Evolutionary conservation across 805 yeast genomes (phyloP).

Genomic region (Yarrowia alimentaria): DNA sequence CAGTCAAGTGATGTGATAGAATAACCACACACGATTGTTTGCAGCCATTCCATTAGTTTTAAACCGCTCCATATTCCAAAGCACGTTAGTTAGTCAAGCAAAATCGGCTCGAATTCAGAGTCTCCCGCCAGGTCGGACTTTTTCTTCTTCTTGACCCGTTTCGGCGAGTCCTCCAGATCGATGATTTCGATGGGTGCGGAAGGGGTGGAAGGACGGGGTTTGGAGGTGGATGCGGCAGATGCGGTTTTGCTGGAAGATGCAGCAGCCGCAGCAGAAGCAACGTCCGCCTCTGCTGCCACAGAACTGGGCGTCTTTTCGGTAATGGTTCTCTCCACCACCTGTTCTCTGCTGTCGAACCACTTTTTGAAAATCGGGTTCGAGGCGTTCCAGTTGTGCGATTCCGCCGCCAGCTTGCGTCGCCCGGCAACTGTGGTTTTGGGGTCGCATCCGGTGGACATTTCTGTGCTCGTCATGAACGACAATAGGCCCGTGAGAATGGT

Average conservation of each 20-base stretch:
- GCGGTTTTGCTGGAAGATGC: slow-evolving; percentile 57
- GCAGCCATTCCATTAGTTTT: neutral
- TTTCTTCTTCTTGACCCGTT: slow-evolving; percentile 15
- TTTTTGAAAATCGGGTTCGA: neutral
- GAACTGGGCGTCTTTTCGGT: neutral
- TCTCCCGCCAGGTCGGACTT: slow-evolving; percentile 9
- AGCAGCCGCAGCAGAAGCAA: slow-evolving; percentile 63
- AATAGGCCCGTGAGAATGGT: slow-evolving; percentile 83
- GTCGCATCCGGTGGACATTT: slow-evolving; percentile 73
- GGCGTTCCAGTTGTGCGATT: slow-evolving; percentile 61
- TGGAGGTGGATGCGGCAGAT: slow-evolving; percentile 54
- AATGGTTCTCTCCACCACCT: neutral
- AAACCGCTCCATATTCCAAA: too few species aligned
- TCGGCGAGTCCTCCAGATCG: slow-evolving; percentile 16
- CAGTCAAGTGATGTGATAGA: too few species aligned
- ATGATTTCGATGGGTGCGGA: neutral
- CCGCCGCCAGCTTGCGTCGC: slow-evolving; percentile 53
- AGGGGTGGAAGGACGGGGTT: slow-evolving; percentile 42
- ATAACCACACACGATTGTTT: too few species aligned
- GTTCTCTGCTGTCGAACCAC: neutral
- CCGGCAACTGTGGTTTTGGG: slow-evolving; percentile 56
- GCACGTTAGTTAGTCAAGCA: too few species aligned
- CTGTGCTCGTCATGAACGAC: slow-evolving; percentile 89
- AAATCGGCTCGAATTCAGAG: slow-evolving; percentile 15
- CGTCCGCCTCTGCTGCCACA: neutral